phyloP scores from a whole-genome alignment of 2,329 filamentous ascomycete species.

The Xylaria digitata region DNA sequence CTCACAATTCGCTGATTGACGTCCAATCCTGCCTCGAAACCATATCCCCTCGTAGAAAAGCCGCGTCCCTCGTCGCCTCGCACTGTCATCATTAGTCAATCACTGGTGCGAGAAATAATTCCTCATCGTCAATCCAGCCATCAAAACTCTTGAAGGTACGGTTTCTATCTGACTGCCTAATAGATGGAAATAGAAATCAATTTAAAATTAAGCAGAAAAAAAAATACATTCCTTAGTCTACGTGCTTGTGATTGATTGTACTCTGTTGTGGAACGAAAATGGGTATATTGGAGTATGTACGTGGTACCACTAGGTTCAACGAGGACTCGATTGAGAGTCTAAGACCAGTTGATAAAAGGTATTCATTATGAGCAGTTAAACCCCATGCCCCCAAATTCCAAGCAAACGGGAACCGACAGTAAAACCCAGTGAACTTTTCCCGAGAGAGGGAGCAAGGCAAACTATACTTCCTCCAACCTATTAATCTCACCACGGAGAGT shows the following conservation, averaged over 20 bases:
- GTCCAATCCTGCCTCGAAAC: too few species aligned
- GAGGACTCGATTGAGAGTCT: neutral
- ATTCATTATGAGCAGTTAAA: slow-evolving; percentile 11
- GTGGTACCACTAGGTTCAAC: slow-evolving; percentile 22
- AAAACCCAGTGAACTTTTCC: slow-evolving; percentile 29
- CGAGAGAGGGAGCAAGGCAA: neutral
- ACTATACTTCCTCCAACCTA: slow-evolving; percentile 4
- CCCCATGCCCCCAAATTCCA: slow-evolving; percentile 5
- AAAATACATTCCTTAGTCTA: neutral
- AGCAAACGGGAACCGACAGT: slow-evolving; percentile 28
- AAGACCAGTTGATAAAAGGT: neutral
- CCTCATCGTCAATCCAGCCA: too few species aligned
- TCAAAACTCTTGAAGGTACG: too few species aligned
- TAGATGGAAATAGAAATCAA: too few species aligned
- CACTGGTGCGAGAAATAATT: too few species aligned
- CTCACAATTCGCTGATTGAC: neutral
- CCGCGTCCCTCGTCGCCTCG: neutral
- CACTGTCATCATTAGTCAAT: too few species aligned
- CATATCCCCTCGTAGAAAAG: too few species aligned
- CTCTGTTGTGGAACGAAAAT: slow-evolving; percentile 7
- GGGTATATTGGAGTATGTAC: slow-evolving; percentile 39
- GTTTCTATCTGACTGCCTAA: too few species aligned
- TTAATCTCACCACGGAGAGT: slow-evolving; percentile 10
- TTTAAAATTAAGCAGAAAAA: too few species aligned
- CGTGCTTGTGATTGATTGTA: neutral